A percentile compares a stretch with the other conserved stretches of the same genome.
These are phyloP conservation scores for Lomentospora prolificans DNA, from an alignment of 2,329 filamentous ascomycete genomes.

Conservation along the genomic window DNA sequence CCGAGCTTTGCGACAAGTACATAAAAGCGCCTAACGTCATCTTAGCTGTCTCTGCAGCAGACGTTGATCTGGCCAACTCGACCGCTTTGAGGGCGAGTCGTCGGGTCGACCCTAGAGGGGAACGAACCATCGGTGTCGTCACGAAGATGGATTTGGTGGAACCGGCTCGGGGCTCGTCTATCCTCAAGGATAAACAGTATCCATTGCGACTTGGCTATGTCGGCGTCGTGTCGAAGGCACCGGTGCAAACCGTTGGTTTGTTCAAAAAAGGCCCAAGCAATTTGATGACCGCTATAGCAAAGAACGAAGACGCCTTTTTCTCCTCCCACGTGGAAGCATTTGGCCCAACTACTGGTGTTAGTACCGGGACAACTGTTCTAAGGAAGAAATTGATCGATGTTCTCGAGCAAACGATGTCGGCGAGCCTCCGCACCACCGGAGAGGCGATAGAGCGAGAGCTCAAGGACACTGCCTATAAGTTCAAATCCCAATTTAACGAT, in stretches of 20 bases:
- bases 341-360: conserved; percentile 60
- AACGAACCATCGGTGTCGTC: conserved; percentile 95
- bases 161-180: conserved; percentile 62
- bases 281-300: conserved; percentile 69
- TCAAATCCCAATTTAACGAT: conserved; percentile 99
- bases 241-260: conserved; percentile 51
- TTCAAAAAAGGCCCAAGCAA: conserved; percentile 79
- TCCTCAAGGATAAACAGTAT: conserved; percentile 85
- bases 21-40: conserved; percentile 95
- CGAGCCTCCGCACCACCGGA: conserved; percentile 77
- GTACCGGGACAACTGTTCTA: conserved; percentile 74
- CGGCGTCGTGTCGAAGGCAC: conserved; percentile 81
- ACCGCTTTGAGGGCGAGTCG: conserved; percentile 83
- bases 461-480: conserved; percentile 94
- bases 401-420: conserved; percentile 93
- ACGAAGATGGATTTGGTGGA: conserved; percentile 99
- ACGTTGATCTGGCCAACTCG: conserved; percentile 95
- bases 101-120: conserved; percentile 84
- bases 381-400: conserved; percentile 96
- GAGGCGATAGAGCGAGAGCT: conserved; percentile 91
- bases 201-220: conserved; percentile 93
- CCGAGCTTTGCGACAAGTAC: conserved; percentile 95
- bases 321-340: conserved; percentile 73
- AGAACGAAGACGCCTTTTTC: conserved; percentile 85
- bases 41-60: conserved; percentile 90